Base-by-base conservation (phyloP, 306 rosid genomes). In the Mucuna pruriens region DNA sequence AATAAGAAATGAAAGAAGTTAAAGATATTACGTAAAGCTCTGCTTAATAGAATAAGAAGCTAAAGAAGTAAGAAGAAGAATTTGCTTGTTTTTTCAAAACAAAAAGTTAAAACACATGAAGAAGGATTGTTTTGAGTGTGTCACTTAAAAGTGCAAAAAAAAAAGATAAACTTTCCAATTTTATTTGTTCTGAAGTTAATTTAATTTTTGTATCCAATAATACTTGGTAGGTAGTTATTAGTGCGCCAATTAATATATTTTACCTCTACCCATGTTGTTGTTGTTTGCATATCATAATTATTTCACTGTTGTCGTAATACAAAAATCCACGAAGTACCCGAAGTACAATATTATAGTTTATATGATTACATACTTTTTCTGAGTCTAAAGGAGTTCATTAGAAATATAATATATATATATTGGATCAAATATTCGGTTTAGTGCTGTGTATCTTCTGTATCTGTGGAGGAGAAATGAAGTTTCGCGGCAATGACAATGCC, bases 381-480 rank as follows among this genome's bases (percentile, higher is more conserved):
- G 33, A 23, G 10, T 52, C 64, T 49, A 17, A 29, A 3, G 46
- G 16, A 52, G 66, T 20, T 73, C 22, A 15, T 49, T 46, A 12
- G 20, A 75, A 75, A 42, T 15, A 63, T n/a, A 62, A 33, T 5
- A 29, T 29, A 29, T 29, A 29, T 3, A 9, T 36, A 49, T 15
- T 36, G 0, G 77, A 54, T 11, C 20, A 39, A 2, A 26, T 5
- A 71, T 46, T 72, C 6, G 44, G 9, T 62, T 39, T 2, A 39
- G 64, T 22, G 34, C 6, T 71, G 10, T 29, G 29, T 62, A 15
- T 76, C 20, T 26, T 4, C 6, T 66, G 66, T 6, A 22, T 77
- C 9, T 25, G 77, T 48, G 26, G 25, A 26, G 68, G 57, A 46
- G 55, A 46, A 58, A 63, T 70, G 86, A 83, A 83, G 76, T 52